Percentiles rank a stretch among this genome's conserved stretches.
Conservation (phyloP, 2,329 filamentous ascomycete genomes). For the Taxawa tesnikishii region DNA sequence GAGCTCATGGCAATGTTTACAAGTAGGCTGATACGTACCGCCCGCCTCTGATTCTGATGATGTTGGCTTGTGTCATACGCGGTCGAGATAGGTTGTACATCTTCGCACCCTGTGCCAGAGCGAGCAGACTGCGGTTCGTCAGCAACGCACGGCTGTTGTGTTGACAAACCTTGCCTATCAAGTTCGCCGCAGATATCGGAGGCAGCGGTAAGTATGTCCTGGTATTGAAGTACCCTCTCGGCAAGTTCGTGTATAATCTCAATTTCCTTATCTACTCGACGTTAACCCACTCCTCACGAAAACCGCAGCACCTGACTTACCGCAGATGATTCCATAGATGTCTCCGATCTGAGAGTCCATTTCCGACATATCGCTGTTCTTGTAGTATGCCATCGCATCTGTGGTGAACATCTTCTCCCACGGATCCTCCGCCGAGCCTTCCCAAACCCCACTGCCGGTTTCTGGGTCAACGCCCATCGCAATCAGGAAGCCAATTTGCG, state of each 20-base stretch:
- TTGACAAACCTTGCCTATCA: too few relatives aligned
- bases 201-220: constrained; percentile 51
- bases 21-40: constrained; percentile 35
- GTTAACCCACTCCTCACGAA: neutral
- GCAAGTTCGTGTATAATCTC: constrained; percentile 73
- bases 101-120: constrained; percentile 64
- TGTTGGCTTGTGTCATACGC: constrained; percentile 54
- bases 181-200: constrained; percentile 78
- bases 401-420: constrained; percentile 75
- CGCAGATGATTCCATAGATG: constrained; percentile 70
- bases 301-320: constrained; percentile 34
- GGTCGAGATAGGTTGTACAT: constrained; percentile 63
- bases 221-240: constrained; percentile 55
- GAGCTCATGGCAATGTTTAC: constrained; percentile 2
- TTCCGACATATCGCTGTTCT: constrained; percentile 67
- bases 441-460: constrained; percentile 48
- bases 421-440: constrained; percentile 44
- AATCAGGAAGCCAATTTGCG: constrained; percentile 82
- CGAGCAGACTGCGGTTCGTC: constrained; percentile 62
- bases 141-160: too few relatives aligned
- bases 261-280: constrained; percentile 61
- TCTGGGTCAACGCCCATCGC: constrained; percentile 52
- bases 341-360: constrained; percentile 77
- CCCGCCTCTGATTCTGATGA: constrained; percentile 64
- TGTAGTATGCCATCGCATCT: constrained; percentile 64